Evolutionary conservation across 768 basidiomycete species (phyloP).

Genomic region (Mycena alexandri): DNA sequence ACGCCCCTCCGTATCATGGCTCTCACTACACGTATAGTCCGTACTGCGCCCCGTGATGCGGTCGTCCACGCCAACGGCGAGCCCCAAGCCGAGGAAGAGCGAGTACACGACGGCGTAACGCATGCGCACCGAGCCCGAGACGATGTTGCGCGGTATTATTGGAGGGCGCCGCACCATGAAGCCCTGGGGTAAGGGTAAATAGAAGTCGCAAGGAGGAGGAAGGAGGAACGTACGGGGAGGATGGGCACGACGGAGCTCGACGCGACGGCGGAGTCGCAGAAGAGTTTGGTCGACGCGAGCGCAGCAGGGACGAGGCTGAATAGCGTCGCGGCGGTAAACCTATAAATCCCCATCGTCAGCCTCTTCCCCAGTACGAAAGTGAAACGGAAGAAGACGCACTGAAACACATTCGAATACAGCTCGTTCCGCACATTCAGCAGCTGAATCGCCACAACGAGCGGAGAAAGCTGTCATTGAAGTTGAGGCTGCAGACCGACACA

Average conservation of each 20-base stretch:
- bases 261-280: conserved; percentile 87
- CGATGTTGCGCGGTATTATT: conserved; percentile 85
- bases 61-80: too few species aligned
- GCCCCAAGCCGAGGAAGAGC: too few species aligned
- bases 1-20: too few species aligned
- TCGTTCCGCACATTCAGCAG: conserved; percentile 80
- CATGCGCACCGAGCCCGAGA: conserved; percentile 86
- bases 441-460: conserved; percentile 79
- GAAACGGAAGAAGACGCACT: conserved; percentile 55
- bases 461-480: conserved; percentile 82
- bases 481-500: conserved; percentile 77
- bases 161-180: conserved; percentile 83
- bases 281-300: conserved; percentile 71
- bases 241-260: conserved; percentile 85
- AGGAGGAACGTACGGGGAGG: conserved; percentile 69
- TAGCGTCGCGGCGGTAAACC: conserved; percentile 83
- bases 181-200: conserved; percentile 53
- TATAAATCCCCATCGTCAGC: conserved; percentile 41
- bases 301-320: conserved; percentile 86
- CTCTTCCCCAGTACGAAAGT: not conserved
- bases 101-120: too few species aligned
- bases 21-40: too few species aligned
- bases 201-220: conserved; percentile 5
- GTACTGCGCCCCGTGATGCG: too few species aligned
- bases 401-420: conserved; percentile 84